Percentiles rank a stretch among this genome's conserved stretches.
phyloP scores from a whole-genome alignment of 148 eudicot species.

The Spergularia marina region DNA sequence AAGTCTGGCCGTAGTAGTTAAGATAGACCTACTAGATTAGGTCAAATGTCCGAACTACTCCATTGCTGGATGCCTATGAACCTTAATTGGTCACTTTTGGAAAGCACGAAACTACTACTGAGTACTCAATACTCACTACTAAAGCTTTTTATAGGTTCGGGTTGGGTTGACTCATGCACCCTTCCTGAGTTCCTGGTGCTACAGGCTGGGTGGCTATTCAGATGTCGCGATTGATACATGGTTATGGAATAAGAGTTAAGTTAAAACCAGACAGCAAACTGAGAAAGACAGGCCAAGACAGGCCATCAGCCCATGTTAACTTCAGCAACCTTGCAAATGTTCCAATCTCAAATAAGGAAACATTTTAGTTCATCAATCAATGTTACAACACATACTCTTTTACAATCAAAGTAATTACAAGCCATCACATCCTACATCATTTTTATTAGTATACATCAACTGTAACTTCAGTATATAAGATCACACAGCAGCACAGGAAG shows the following conservation, averaged over 20 bases:
- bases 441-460: constrained; percentile 43
- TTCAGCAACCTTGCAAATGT: background rate
- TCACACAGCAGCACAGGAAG: constrained; percentile 36
- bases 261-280: background rate
- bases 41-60: background rate
- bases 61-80: no score
- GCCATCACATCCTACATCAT: constrained; percentile 36
- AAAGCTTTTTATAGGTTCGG: no score
- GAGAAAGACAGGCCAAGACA: background rate
- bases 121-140: no score
- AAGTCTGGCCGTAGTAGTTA: background rate
- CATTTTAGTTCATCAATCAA: constrained; percentile 3
- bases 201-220: no score
- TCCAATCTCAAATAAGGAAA: background rate
- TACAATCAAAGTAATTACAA: constrained; percentile 36
- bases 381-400: constrained; percentile 19
- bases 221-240: background rate
- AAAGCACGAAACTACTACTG: no score
- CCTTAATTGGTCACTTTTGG: no score
- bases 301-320: background rate
- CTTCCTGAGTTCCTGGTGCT: no score
- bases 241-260: background rate
- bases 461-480: constrained; percentile 26
- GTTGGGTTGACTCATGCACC: no score
- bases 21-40: background rate